phyloP scores from a whole-genome alignment of 768 basidiomycete species.

The Boletus tomentosulus region DNA sequence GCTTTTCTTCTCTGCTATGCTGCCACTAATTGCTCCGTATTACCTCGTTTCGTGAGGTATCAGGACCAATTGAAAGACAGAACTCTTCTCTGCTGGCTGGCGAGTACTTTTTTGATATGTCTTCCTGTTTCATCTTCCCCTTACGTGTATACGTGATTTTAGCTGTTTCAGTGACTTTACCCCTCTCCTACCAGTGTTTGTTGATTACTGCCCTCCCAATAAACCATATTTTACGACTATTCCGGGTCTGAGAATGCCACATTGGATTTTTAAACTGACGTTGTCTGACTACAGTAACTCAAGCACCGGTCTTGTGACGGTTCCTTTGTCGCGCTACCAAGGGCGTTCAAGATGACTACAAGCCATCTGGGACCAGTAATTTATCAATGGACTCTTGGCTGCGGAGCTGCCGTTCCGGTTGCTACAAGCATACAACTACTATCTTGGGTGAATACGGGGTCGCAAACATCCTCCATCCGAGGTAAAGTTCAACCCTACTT shows the following conservation, averaged over 20 bases:
- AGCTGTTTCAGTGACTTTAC: conserved; percentile 15
- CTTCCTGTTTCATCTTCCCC: conserved; percentile 1
- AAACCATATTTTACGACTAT: conserved; percentile 13
- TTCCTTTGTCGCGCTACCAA: no score
- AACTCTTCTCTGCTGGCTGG: conserved; percentile 19
- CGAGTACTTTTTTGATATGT: conserved; percentile 18
- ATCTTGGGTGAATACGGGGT: no score
- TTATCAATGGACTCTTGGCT: no score
- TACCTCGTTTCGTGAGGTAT: conserved; percentile 20
- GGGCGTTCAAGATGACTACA: neutral
- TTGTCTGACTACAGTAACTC: neutral
- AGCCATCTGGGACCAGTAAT: neutral
- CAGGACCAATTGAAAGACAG: conserved; percentile 20
- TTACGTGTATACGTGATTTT: conserved; percentile 13
- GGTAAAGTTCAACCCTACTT: no score
- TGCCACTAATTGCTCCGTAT: conserved; percentile 20
- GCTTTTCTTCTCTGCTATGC: conserved; percentile 13
- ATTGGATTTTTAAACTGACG: neutral
- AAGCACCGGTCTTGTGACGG: neutral
- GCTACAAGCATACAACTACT: no score
- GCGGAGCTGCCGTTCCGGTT: no score
- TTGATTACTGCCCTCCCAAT: conserved; percentile 20
- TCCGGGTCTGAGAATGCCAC: neutral
- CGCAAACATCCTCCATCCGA: no score
- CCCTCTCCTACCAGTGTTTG: conserved; percentile 11